Evolutionary conservation across 495 filamentous ascomycete genomes (phyloP), one percentile per base, ranked within the genome.

Genomic region (Tuber magnatum): DNA sequence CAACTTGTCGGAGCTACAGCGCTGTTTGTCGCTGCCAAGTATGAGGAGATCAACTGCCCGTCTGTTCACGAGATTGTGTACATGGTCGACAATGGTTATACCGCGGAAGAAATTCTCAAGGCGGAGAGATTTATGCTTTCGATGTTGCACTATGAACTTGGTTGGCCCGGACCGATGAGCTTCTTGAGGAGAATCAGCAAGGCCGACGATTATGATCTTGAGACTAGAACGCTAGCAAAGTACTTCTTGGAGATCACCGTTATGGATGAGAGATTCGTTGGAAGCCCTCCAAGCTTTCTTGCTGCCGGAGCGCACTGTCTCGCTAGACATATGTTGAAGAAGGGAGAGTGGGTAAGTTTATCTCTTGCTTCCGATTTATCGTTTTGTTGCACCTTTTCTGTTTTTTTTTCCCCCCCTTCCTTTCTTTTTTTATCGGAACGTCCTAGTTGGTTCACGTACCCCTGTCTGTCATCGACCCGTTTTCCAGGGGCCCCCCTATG

Each of bases 251-350:
- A 99, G 83, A 87, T 97, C 65, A 95, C 93, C 61, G 91, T 98
- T 83, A 97, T 99, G 93, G 95, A 98, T 84, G 95, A 98, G 86
- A 91, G 94, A 40, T 98, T 98, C 81, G 94, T 99, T 65, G 92
- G 90, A 69, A 92, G 90, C 82, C 91, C 92, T 65, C 92, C 95
- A 9, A 97, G 94, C 87, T 97, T 91, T 84, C 84, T 92, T 40
- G 91, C 96, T 68, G 95, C 96, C 56, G 96, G 93, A 20, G 93
- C 95, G 61, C 96, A 98, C 83, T 97, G 93, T 83, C 87, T 98
- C 32, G 91, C 95, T n/a, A 90, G 95, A 70, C 83, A 93, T 79
- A 92, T 98, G 87, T 84, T 98, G 56, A 88, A 88, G 80, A 97
- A 97, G 85, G 95, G 94, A 76, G 87, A 88, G 74, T 99, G 95